A percentile compares a stretch with the other conserved stretches of the same genome.
Conservation (phyloP, 2,329 filamentous ascomycete genomes). For the Aspergillus flavus region DNA sequence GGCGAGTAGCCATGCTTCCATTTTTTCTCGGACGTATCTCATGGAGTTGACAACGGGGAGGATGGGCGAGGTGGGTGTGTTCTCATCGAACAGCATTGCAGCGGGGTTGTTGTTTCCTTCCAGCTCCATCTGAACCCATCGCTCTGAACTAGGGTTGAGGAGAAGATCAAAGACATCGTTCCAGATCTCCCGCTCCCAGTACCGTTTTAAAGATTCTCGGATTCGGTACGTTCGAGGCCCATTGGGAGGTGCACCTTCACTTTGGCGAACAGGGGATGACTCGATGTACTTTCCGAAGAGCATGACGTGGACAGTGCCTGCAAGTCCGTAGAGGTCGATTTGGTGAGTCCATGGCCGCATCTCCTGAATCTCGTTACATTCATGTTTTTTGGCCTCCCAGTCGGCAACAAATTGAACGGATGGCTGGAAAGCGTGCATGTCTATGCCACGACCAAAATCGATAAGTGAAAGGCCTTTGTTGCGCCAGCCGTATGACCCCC, state of each 20-base stretch:
- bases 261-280: conserved; percentile 53
- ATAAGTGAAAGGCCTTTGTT: conserved; percentile 82
- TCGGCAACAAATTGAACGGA: conserved; percentile 89
- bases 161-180: conserved; percentile 77
- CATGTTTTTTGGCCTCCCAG: conserved; percentile 84
- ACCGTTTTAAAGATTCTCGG: conserved; percentile 82
- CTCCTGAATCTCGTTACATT: conserved; percentile 96
- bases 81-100: conserved; percentile 1
- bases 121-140: conserved; percentile 64
- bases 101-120: conserved; percentile 8
- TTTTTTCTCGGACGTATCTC: conserved; percentile 68
- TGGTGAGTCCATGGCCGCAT: conserved; percentile 95
- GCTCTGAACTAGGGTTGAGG: conserved; percentile 70
- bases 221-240: conserved; percentile 71
- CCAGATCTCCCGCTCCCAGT: conserved; percentile 97
- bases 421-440: conserved; percentile 80
- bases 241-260: conserved; percentile 13
- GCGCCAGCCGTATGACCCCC: conserved; percentile 77
- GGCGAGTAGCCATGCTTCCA: conserved; percentile 80
- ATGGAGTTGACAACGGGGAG: conserved; percentile 76
- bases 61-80: conserved; percentile 29
- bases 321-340: conserved; percentile 92
- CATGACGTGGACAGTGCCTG: conserved; percentile 82
- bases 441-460: conserved; percentile 92
- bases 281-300: conserved; percentile 96